Base-by-base conservation (phyloP, 306 rosid species). In the Alnus glutinosa region DNA sequence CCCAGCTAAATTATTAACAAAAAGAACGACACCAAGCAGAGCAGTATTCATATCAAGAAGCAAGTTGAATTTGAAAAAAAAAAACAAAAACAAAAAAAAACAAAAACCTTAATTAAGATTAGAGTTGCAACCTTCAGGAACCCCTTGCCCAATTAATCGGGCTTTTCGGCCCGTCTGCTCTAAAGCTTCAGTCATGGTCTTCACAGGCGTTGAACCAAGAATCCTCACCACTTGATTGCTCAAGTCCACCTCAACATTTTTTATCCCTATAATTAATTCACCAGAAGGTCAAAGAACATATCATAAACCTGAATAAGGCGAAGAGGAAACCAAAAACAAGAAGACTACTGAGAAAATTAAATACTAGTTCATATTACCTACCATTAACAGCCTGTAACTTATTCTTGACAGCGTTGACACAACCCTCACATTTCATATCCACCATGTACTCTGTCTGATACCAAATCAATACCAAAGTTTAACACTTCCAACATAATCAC, bases 341-440 rank as follows among this genome's bases (percentile, higher is more conserved):
- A 63, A 13, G 3, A 15, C 51, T 30, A 76, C 14, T 36, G 9
- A 64, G 44, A 72, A 30, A 70, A 77, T 44, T 2, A 32, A 12
- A 75, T 9, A 6, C 34, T 52, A 47, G 46, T n/a, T 72, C 80
- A 48, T 23, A 82, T 78, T 55, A 48, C 85, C 7, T 85, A 95
- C 99, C 98, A n/a, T 84, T 50, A 7, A 91, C 55, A 4, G 84
- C 81, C 82, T 90, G 84, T 79, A 95, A 78, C 86, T 95, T 95
- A 71, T 76, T 86, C 89, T 90, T 93, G 63, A 95, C 99, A 30
- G 97, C 83, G 70, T 85, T 89, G 79, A 91, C 98, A 80, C 98
- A 95, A 48, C 96, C 96, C 80, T 89, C 97, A 55, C 98, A 95
- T 66, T 72, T 91, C 99, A 95, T 93, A 89, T 95, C 97, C 82